Percentiles rank a stretch among this genome's conserved stretches.
Conservation (phyloP, 345 rosid genomes). For the Arabidopsis thaliana region TAIR10.1 NC_003070.9:15929001-15929500, state of each 20-base stretch:
- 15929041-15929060: constrained; percentile 87
- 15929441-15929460: constrained; percentile 60
- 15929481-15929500: constrained; percentile 89
- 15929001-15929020: neutral
- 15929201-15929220: constrained; percentile 25
- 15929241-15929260: constrained; percentile 82
- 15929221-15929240: constrained; percentile 82
- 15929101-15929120: constrained; percentile 81
- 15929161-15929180: constrained; percentile 6
- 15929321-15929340: constrained; percentile 66
- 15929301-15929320: constrained; percentile 97
- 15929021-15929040: constrained; percentile 33
- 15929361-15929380: constrained; percentile 4
- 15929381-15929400: constrained; percentile 31
- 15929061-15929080: constrained; percentile 56
- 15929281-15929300: constrained; percentile 93
- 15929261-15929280: constrained; percentile 87
- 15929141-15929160: constrained; percentile 41
- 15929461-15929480: constrained; percentile 86
- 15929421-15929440: constrained; percentile 93
- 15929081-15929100: constrained; percentile 79
- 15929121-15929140: constrained; percentile 94
- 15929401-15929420: constrained; percentile 28
- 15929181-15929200: constrained; percentile 12
- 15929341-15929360: constrained; percentile 7